Base-by-base conservation (phyloP, 345 rosid genomes). In the Citrus inodora region DNA sequence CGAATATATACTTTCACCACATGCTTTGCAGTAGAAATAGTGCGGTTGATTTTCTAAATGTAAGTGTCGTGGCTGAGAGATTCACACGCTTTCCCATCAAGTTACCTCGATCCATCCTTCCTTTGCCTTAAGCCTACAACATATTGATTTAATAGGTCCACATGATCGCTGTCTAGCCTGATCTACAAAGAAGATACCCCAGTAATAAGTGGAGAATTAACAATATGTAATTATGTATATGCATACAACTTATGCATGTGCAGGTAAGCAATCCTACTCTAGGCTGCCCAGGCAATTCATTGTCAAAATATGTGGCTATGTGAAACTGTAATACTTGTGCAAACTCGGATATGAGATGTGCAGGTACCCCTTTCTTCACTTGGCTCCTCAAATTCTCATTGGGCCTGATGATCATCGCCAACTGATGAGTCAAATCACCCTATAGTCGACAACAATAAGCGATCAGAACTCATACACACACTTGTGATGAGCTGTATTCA, bases 61-160 rank as follows among this genome's bases (percentile, higher is more conserved):
- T 95, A 80, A 93, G 98, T 32, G 98, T 95, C 71, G 97, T 90
- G 38, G 98, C 98, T 1, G 99, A 93, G 83, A 95, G 92, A 82
- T 95, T 97, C 25, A 95, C 99, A 21, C 97, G 87, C 78, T 95
- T 95, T 21, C 98, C 99, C 99, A 93, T 93, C 87, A 95, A 82
- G 77, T 95, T 95, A 40, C 99, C 99, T 98, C 98, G 81, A 95
- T 92, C 60, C 97, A 87, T 73, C 99, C 97, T 83, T 95, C 97
- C 84, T 95, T 95, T n/a, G 98, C 97, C 88, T 95, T 95, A 78
- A 95, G 1, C 83, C 98, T 88, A 78, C 97, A 92, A 76, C 99
- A 92, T 37, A 95, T 92, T 6, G 99, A 95, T 86, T 95, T 93
- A 46, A 95, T 95, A 71, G 99, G 98, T 78, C 98, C 89, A 75